Percentiles rank a stretch among this genome's conserved stretches.
phyloP scores from a whole-genome alignment of 495 filamentous ascomycete genomes.

The Podospora pseudocomata region DNA sequence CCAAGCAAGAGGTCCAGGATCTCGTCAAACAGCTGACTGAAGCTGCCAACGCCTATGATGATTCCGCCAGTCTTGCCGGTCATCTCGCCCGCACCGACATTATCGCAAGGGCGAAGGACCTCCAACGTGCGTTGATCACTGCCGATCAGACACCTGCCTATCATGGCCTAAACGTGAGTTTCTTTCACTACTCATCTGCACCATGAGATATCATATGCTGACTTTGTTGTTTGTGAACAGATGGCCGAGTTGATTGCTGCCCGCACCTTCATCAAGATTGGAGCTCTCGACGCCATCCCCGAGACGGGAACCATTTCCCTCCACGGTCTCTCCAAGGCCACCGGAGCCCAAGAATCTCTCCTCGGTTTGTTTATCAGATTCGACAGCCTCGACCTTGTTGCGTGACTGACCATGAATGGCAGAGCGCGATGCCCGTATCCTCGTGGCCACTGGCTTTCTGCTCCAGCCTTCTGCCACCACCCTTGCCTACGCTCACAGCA shows the following conservation, averaged over 20 bases:
- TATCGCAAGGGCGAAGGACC: constrained; percentile 16
- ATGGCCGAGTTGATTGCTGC: constrained; percentile 24
- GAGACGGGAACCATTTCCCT: constrained; percentile 19
- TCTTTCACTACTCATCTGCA: neutral
- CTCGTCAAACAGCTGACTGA: constrained; percentile 14
- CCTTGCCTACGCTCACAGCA: constrained; percentile 20
- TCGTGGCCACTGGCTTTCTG: constrained; percentile 27
- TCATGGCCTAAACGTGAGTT: constrained; percentile 22
- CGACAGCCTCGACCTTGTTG: too few relatives aligned
- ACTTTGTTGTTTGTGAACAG: constrained; percentile 7
- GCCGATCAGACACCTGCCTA: constrained; percentile 22
- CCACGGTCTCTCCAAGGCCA: constrained; percentile 17
- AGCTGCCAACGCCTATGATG: constrained; percentile 15
- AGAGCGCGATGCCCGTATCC: constrained; percentile 24
- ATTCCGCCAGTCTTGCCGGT: constrained; percentile 17
- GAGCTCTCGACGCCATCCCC: constrained; percentile 23
- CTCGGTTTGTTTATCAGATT: constrained; percentile 14
- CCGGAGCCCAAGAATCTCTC: constrained; percentile 22
- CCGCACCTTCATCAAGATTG: constrained; percentile 25
- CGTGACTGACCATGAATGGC: constrained; percentile 4
- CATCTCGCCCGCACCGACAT: constrained; percentile 20
- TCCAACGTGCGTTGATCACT: constrained; percentile 14
- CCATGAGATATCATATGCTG: neutral
- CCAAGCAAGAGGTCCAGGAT: constrained; percentile 17
- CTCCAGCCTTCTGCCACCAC: constrained; percentile 19